Conservation (phyloP, 768 basidiomycete species). For the Cystofilobasidium macerans region DNA sequence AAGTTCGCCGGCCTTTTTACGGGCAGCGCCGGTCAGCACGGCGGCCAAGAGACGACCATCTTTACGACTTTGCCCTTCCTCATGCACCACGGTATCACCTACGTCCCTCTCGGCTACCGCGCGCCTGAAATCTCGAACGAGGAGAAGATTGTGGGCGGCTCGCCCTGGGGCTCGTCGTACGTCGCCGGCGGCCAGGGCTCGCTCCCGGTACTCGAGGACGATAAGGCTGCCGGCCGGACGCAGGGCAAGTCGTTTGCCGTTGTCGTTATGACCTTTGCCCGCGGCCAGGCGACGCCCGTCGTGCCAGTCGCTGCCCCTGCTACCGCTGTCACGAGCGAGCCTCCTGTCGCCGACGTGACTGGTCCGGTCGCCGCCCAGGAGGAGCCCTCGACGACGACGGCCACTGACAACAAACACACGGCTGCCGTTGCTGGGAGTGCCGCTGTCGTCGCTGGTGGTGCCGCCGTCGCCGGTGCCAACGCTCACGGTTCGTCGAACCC, state of each 20-base stretch:
- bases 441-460: no score
- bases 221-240: slow-evolving; percentile 17
- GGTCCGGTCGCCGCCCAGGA: slow-evolving; percentile 8
- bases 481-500: no score
- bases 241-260: slow-evolving; percentile 1
- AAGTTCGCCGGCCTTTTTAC: slow-evolving; percentile 21
- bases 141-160: slow-evolving; percentile 17
- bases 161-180: slow-evolving; percentile 17
- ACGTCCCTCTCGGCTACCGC: slow-evolving; percentile 16
- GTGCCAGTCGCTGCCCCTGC: neutral
- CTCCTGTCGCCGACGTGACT: slow-evolving; percentile 10
- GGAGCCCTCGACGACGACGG: neutral
- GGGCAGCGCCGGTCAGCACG: slow-evolving; percentile 10
- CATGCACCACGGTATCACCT: slow-evolving; percentile 20
- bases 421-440: no score
- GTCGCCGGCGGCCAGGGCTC: slow-evolving; percentile 19
- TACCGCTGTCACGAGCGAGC: neutral
- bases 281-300: slow-evolving; percentile 17
- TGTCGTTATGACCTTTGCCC: slow-evolving; percentile 5
- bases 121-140: slow-evolving; percentile 12
- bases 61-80: slow-evolving; percentile 24
- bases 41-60: slow-evolving; percentile 22
- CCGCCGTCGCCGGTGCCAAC: no score
- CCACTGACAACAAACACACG: neutral
- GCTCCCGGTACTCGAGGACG: slow-evolving; percentile 18